Evolutionary conservation across 2,329 filamentous ascomycete genomes (phyloP).

Genomic region (Penicillium paneum): DNA sequence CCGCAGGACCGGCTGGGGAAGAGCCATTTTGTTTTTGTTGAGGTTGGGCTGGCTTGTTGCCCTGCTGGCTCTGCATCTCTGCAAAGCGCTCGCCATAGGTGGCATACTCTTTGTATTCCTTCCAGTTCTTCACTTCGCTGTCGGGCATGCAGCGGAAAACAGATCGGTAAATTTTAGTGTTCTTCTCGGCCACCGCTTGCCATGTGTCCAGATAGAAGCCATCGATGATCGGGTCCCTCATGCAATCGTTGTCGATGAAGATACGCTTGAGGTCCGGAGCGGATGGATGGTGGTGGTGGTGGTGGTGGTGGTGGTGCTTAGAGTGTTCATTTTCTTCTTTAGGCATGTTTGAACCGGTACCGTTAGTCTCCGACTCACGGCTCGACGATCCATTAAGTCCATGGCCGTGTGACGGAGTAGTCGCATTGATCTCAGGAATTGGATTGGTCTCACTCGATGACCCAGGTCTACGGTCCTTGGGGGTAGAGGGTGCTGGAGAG

Average conservation of each 20-base stretch:
- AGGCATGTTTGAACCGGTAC: conserved; percentile 62
- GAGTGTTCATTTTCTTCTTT: conserved; percentile 48
- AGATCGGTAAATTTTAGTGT: conserved; percentile 87
- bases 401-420: conserved; percentile 38
- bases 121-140: conserved; percentile 88
- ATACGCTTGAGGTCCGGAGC: conserved; percentile 68
- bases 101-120: conserved; percentile 81
- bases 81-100: conserved; percentile 75
- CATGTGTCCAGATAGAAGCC: conserved; percentile 84
- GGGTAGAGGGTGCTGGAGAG: conserved; percentile 16
- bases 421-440: conserved; percentile 20
- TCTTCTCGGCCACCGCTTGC: conserved; percentile 84
- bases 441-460: conserved; percentile 16
- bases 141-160: conserved; percentile 98
- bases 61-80: conserved; percentile 58
- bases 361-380: conserved; percentile 83
- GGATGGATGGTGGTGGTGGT: conserved; percentile 45
- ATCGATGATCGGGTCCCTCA: conserved; percentile 82
- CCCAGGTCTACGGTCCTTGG: conserved; percentile 19
- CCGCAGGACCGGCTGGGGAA: conserved; percentile 33
- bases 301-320: conserved; percentile 47
- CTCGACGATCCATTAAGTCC: conserved; percentile 65
- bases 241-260: conserved; percentile 81
- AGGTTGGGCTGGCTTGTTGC: conserved; percentile 48
- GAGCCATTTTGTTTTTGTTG: conserved; percentile 42